A percentile compares a stretch with the other conserved stretches of the same genome.
Conservation (phyloP, 2,329 filamentous ascomycete species). For the Fonsecaea pedrosoi region DNA sequence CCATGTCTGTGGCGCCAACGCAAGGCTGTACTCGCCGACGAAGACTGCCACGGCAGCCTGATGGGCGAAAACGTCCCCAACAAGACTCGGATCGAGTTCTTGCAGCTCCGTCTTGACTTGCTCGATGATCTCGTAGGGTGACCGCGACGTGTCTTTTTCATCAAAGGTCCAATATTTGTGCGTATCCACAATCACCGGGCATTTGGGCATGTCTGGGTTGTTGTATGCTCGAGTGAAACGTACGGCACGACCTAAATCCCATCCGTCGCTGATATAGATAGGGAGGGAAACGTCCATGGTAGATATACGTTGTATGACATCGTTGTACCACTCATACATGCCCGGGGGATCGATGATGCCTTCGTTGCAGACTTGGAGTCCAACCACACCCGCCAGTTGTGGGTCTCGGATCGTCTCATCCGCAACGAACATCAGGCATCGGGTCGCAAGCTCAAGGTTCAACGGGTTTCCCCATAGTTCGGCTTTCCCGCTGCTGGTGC, state of each 20-base stretch:
- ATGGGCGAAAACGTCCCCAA: constrained; percentile 55
- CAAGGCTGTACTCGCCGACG: constrained; percentile 66
- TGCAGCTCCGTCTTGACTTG: constrained; percentile 54
- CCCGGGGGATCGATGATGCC: constrained; percentile 57
- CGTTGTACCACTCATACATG: constrained; percentile 65
- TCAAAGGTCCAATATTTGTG: constrained; percentile 66
- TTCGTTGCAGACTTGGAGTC: constrained; percentile 66
- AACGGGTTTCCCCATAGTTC: constrained; percentile 57
- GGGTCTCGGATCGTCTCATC: constrained; percentile 48
- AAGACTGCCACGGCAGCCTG: constrained; percentile 59
- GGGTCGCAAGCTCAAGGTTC: constrained; percentile 56
- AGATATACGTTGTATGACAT: constrained; percentile 55
- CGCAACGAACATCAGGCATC: constrained; percentile 59
- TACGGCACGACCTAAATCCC: constrained; percentile 58
- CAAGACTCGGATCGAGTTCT: constrained; percentile 49
- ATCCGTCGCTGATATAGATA: constrained; percentile 65
- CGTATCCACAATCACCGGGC: constrained; percentile 64
- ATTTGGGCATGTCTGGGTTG: constrained; percentile 42
- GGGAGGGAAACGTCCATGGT: constrained; percentile 59
- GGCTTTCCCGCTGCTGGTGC: constrained; percentile 59
- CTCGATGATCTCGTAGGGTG: constrained; percentile 60
- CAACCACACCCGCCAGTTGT: constrained; percentile 54
- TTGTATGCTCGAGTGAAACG: constrained; percentile 56
- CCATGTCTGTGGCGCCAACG: constrained; percentile 62
- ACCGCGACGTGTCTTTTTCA: constrained; percentile 58